Evolutionary conservation across 768 basidiomycete species (phyloP).

Genomic region (Mycena sanguinolenta): DNA sequence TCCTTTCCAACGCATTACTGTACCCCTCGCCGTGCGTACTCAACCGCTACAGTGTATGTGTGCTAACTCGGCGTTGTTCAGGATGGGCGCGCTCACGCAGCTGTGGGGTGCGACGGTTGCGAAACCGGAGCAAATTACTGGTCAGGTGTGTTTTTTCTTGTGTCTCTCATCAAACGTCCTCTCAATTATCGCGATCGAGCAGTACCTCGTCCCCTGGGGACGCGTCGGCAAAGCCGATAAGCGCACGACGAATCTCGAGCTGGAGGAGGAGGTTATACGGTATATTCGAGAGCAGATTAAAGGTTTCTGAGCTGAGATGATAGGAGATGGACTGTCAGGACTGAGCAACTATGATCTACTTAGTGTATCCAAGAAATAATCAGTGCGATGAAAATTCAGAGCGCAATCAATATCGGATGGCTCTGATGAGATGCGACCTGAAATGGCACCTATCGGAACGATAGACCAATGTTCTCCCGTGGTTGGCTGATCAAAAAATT

Average conservation of each 20-base stretch:
- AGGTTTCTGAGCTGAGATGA: background rate
- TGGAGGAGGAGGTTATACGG: background rate
- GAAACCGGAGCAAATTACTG: background rate
- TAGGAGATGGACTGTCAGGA: too few species aligned
- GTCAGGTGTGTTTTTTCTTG: background rate
- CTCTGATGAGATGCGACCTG: too few species aligned
- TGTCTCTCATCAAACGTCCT: too few species aligned
- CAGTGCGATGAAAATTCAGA: too few species aligned
- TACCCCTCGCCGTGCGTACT: background rate
- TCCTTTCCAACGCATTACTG: background rate
- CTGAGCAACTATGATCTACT: too few species aligned
- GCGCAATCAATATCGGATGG: too few species aligned
- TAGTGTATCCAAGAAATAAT: too few species aligned
- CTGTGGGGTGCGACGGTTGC: background rate
- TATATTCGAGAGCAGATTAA: background rate
- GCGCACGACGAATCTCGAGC: background rate
- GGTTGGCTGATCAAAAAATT: too few species aligned
- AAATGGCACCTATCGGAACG: too few species aligned
- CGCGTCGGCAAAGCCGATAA: background rate
- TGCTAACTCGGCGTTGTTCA: background rate
- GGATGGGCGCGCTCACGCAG: background rate
- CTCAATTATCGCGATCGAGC: too few species aligned
- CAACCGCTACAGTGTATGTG: background rate
- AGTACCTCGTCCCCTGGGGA: conserved; percentile 3
- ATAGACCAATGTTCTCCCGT: too few species aligned